Evolutionary conservation across 176 grass and related monocot genomes (phyloP).

Genomic region (Poa annua): DNA sequence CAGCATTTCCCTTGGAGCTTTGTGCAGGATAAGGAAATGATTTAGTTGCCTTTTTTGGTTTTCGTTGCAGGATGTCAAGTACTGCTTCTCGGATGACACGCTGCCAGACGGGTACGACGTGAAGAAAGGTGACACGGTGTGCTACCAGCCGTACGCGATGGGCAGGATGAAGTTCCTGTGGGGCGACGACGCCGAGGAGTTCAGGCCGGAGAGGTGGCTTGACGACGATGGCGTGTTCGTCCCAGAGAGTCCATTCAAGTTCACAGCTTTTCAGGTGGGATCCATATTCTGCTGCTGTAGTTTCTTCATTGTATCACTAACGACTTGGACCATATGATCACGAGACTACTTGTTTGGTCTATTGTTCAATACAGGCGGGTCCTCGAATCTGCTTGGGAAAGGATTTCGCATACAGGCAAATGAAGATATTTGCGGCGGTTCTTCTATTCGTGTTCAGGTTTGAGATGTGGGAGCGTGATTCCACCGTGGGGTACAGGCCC

Average conservation of each 20-base stretch:
- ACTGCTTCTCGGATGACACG: conserved; percentile 71
- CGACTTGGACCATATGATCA: neutral
- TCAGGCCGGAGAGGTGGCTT: conserved; percentile 84
- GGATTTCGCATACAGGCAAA: conserved; percentile 87
- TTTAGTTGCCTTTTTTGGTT: neutral
- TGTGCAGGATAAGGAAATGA: neutral
- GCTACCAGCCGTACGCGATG: conserved; percentile 81
- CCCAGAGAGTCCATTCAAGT: conserved; percentile 72
- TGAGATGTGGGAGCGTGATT: conserved; percentile 51
- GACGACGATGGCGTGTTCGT: conserved; percentile 52
- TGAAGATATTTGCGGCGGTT: conserved; percentile 67
- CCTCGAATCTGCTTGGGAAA: conserved; percentile 82
- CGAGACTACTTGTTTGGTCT: neutral
- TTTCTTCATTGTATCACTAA: neutral
- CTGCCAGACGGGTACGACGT: conserved; percentile 66
- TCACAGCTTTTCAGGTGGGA: conserved; percentile 79
- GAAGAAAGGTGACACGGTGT: conserved; percentile 71
- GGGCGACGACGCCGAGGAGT: conserved; percentile 71
- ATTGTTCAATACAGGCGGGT: conserved; percentile 49
- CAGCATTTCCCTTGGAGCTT: neutral
- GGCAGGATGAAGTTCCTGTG: conserved; percentile 86
- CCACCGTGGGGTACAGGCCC: conserved; percentile 37
- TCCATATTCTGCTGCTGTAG: neutral
- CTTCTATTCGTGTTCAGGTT: conserved; percentile 68
- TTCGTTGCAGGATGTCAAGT: conserved; percentile 57